phyloP scores from a whole-genome alignment of 2,329 filamentous ascomycete genomes.

The Fusarium proliferatum region DNA sequence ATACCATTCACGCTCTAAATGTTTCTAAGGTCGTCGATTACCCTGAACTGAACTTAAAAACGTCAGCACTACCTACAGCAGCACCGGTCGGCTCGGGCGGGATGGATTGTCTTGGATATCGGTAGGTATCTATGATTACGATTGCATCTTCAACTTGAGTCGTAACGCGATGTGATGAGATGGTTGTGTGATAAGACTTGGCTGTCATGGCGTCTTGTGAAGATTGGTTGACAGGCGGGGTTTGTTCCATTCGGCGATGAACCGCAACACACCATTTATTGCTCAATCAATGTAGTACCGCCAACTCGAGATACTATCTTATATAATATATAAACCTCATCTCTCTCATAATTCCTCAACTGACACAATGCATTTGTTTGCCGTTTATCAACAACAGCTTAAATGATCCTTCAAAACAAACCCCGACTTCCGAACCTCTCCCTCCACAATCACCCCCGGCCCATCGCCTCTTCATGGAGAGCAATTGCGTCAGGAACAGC shows the following conservation, averaged over 20 bases:
- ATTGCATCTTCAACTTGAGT: not conserved
- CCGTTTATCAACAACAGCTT: not conserved
- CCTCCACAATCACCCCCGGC: constrained; percentile 19
- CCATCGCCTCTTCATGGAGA: constrained; percentile 26
- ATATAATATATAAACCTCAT: too few species aligned
- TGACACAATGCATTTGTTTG: too few species aligned
- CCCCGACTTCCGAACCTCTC: constrained; percentile 32
- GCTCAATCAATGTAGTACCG: rapidly evolving
- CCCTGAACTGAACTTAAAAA: not conserved
- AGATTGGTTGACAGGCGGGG: not conserved
- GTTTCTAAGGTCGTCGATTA: not conserved
- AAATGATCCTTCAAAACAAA: not conserved
- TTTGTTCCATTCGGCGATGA: not conserved
- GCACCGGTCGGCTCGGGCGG: constrained; percentile 33
- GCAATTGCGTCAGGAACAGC: constrained; percentile 43
- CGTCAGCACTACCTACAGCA: not conserved
- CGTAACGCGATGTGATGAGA: constrained; percentile 11
- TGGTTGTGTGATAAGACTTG: constrained; percentile 14
- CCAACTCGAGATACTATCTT: too few species aligned
- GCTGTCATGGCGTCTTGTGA: constrained; percentile 9
- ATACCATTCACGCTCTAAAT: not conserved
- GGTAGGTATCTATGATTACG: not conserved
- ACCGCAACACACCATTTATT: not conserved
- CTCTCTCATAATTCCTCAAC: too few species aligned
- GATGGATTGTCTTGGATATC: constrained; percentile 8